Evolutionary conservation across 2,329 filamentous ascomycete genomes (phyloP).

Genomic region (Trichoderma arundinaceum): DNA sequence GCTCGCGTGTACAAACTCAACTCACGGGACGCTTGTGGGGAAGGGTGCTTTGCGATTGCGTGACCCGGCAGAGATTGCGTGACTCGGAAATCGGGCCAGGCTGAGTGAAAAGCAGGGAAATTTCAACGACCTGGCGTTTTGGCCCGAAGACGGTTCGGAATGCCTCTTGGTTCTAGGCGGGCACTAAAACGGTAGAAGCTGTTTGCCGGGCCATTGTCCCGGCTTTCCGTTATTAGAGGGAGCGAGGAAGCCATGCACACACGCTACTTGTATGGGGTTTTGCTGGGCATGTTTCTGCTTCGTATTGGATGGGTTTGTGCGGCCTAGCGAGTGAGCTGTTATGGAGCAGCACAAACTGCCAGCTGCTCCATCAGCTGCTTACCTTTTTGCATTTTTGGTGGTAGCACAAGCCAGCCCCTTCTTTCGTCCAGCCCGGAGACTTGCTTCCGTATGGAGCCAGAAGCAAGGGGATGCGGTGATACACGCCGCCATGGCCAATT

Average conservation of each 20-base stretch:
- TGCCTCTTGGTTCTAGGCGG: not conserved
- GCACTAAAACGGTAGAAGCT: not conserved
- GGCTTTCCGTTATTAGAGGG: slow-evolving; percentile 1
- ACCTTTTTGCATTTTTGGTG: not conserved
- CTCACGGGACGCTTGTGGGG: slow-evolving; percentile 24
- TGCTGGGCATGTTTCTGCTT: not conserved
- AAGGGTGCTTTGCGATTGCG: slow-evolving; percentile 25
- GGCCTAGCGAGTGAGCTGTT: slow-evolving; percentile 6
- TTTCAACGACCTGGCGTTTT: too few relatives aligned
- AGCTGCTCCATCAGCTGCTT: slow-evolving; percentile 2
- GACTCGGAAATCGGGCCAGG: slow-evolving; percentile 20
- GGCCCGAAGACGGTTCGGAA: too few relatives aligned
- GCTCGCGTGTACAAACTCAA: not conserved
- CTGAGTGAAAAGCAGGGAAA: slow-evolving; percentile 5
- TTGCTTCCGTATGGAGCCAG: too few relatives aligned
- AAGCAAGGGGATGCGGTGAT: too few relatives aligned
- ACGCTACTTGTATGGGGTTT: too few relatives aligned
- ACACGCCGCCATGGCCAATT: too few relatives aligned
- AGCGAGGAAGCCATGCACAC: slow-evolving; percentile 2
- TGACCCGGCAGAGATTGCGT: slow-evolving; percentile 28
- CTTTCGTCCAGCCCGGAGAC: too few relatives aligned
- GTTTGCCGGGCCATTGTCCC: not conserved
- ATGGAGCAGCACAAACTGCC: slow-evolving; percentile 7
- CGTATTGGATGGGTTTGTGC: slow-evolving; percentile 12
- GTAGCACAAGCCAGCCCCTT: too few relatives aligned